Base-by-base conservation (phyloP, 192 early-diverging fungal species). In the Umbelopsis vinacea region DNA sequence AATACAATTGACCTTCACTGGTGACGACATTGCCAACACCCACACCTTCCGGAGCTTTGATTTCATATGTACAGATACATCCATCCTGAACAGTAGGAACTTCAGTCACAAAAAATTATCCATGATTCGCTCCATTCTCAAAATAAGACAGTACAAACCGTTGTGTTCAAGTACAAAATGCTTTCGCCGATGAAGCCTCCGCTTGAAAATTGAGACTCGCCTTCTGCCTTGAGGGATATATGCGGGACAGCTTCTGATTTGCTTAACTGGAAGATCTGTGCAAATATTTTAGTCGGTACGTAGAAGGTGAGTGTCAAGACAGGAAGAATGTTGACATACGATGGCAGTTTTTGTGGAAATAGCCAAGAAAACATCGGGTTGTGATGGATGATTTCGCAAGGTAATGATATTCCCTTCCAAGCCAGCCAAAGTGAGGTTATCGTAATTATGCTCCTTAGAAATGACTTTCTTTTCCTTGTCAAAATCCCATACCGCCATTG, bases 401-500 rank as follows among this genome's bases (percentile, higher is more conserved):
- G 66, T 68, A 12, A 76, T 54, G 7, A 76, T 68, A 46, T 71
- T 76, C 29, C 67, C 75, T 5, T 70, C 75, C 9, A 71, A 40
- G 12, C 47, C 63, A 23, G 48, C 38, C 23, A 78, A n/a, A 17
- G 26, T 37, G 0, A 63, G 14, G 26, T 37, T n/a, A 17, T 63
- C 57, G 17, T 38, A 37, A 2, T 63, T 63, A 12, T 85, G 76
- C n/a, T 80, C 75, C 57, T 85, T 88, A 19, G 72, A 74, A 4
- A 88, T 67, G 7, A 79, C 75, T 15, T 82, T 67, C 8, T 76
- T 86, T 17, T 63, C 60, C 12, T 77, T 75, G 46, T 89, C 84
- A 50, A 89, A 85, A 24, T 82, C 67, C 87, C 87, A 89, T 26
- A 85, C 63, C 40, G 82, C 80, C 5, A 89, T 38, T 46, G 79